Percentiles rank a stretch among this genome's conserved stretches.
Conservation (phyloP, 306 rosid genomes). For the Biancaea sappan region DNA sequence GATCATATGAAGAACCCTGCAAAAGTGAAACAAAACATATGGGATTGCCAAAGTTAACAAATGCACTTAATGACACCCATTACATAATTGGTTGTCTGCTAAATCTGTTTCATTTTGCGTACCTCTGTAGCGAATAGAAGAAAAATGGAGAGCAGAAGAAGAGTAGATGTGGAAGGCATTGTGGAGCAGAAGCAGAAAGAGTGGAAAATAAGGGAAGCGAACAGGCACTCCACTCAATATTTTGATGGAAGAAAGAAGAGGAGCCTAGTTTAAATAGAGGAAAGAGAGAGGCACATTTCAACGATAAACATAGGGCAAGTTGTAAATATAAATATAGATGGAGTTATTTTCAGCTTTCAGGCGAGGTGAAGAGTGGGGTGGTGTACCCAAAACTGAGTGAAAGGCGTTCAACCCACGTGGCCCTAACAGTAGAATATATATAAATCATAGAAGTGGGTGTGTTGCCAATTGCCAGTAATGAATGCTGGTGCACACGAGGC, state of each 20-base stretch:
- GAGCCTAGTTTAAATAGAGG: slow-evolving; percentile 42
- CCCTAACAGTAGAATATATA: slow-evolving; percentile 19
- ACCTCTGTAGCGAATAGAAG: slow-evolving; percentile 49
- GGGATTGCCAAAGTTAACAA: slow-evolving; percentile 19
- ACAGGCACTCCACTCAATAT: background rate
- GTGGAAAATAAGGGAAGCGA: slow-evolving; percentile 13
- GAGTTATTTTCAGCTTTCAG: too few species aligned
- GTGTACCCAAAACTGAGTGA: slow-evolving; percentile 21
- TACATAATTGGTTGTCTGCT: background rate
- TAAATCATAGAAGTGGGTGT: slow-evolving; percentile 21
- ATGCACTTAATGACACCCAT: slow-evolving; percentile 19
- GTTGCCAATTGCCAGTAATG: slow-evolving; percentile 32
- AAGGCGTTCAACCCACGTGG: slow-evolving; percentile 40
- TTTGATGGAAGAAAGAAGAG: background rate
- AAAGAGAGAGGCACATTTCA: background rate
- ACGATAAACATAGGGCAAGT: background rate
- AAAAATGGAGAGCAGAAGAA: slow-evolving; percentile 45
- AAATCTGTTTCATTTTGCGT: background rate
- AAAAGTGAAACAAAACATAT: background rate
- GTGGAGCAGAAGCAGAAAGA: background rate
- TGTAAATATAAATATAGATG: too few species aligned
- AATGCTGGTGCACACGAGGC: slow-evolving; percentile 19
- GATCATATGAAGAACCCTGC: slow-evolving; percentile 47
- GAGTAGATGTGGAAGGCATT: slow-evolving; percentile 54
- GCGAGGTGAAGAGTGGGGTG: background rate